Conservation (phyloP, 495 filamentous ascomycete species). For the Lasiosphaeria hispida region DNA sequence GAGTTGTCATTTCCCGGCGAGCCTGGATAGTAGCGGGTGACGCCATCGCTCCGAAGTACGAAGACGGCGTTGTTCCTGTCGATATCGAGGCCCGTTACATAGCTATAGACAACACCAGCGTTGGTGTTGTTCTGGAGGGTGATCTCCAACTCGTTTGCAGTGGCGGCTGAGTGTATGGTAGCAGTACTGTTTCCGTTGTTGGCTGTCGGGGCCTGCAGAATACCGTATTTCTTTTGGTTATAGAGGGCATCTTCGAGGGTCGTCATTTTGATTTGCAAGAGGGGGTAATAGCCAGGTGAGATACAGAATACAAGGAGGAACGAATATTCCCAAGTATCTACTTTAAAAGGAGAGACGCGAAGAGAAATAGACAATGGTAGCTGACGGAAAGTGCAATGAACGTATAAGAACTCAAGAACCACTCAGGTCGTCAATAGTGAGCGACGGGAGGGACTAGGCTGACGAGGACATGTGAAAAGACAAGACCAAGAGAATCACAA, state of each 20-base stretch:
- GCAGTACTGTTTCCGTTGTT: not conserved
- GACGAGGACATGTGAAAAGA: not conserved
- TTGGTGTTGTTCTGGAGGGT: slow-evolving; percentile 61
- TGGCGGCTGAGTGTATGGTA: slow-evolving; percentile 25
- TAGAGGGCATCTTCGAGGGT: slow-evolving; percentile 26
- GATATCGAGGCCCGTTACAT: slow-evolving; percentile 64
- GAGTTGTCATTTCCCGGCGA: slow-evolving; percentile 26
- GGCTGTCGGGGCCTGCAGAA: slow-evolving; percentile 18
- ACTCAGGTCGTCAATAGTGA: not conserved
- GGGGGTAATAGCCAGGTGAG: too few relatives aligned
- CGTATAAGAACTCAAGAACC: not conserved
- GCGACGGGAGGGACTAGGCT: not conserved
- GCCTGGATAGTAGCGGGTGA: slow-evolving; percentile 35
- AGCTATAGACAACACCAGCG: slow-evolving; percentile 63
- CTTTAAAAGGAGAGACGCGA: too few relatives aligned
- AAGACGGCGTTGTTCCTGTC: slow-evolving; percentile 58
- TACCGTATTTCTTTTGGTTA: slow-evolving; percentile 18
- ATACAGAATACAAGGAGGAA: not conserved
- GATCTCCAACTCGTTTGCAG: slow-evolving; percentile 49
- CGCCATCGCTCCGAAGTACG: slow-evolving; percentile 59
- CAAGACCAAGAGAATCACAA: not conserved
- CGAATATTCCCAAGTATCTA: too few relatives aligned
- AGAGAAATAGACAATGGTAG: not conserved
- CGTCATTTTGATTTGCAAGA: slow-evolving; percentile 17
- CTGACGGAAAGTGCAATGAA: not conserved